These are phyloP conservation scores for Botrytis pseudocinerea DNA, from an alignment of 2,329 filamentous ascomycete genomes.

Conservation along the genomic window DNA sequence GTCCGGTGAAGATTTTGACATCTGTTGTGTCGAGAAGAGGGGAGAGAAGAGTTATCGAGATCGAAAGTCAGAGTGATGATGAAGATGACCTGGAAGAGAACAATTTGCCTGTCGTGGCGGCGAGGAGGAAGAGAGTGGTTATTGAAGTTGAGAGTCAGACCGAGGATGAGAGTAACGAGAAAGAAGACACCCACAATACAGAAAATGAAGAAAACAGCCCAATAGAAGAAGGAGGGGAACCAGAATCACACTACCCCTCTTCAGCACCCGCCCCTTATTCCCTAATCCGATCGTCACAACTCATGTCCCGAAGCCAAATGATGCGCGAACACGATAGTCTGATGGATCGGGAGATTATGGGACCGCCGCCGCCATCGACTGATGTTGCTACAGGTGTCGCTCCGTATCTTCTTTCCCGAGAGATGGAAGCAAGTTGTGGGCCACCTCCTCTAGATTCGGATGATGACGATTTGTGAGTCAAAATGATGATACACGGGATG, in stretches of 20 bases:
- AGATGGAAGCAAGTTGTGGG: no score
- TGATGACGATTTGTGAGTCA: not conserved
- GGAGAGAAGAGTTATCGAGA: not conserved
- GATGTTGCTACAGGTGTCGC: not conserved
- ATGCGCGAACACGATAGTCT: slow-evolving; percentile 22
- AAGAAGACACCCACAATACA: not conserved
- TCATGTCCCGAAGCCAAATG: slow-evolving; percentile 17
- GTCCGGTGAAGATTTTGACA: not conserved
- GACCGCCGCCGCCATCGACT: not conserved
- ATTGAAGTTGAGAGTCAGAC: not conserved
- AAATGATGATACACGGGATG: not conserved
- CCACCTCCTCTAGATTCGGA: not conserved
- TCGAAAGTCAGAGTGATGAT: not conserved
- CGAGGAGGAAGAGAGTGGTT: no score
- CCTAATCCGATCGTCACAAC: slow-evolving; percentile 8
- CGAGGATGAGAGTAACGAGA: not conserved
- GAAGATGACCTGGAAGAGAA: not conserved
- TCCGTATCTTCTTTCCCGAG: no score
- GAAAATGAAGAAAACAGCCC: not conserved
- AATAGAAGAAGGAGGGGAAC: not conserved
- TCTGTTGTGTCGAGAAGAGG: not conserved
- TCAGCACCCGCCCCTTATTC: slow-evolving; percentile 14
- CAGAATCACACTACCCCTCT: not conserved
- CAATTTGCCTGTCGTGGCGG: not conserved
- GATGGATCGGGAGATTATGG: slow-evolving; percentile 12